phyloP scores from a whole-genome alignment of 1,284 basidiomycete genomes.

The Puccinia polysora region DNA sequence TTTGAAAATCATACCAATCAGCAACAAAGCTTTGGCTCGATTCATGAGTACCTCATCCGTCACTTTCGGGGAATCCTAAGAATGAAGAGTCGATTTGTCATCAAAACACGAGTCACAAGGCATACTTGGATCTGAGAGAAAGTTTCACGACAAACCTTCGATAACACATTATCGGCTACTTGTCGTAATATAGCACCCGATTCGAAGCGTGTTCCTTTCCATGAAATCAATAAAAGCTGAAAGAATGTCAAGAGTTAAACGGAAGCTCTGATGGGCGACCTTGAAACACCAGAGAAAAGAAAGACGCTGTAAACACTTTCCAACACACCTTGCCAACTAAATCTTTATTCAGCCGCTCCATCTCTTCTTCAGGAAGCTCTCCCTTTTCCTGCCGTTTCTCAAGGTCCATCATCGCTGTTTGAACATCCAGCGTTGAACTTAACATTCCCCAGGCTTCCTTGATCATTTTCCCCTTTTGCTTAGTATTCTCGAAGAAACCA shows the following conservation, averaged over 20 bases:
- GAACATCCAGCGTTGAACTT: conserved; percentile 67
- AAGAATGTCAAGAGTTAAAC: neutral
- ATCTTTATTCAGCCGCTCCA: conserved; percentile 79
- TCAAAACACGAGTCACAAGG: neutral
- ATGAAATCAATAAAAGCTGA: conserved; percentile 84
- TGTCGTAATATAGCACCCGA: conserved; percentile 56
- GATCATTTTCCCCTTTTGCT: conserved; percentile 70
- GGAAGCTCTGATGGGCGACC: neutral
- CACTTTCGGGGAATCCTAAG: conserved; percentile 60
- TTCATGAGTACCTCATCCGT: conserved; percentile 67
- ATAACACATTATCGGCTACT: conserved; percentile 44
- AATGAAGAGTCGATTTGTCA: neutral
- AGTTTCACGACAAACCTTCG: conserved; percentile 8
- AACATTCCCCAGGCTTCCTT: conserved; percentile 93
- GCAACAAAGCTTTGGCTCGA: conserved; percentile 77
- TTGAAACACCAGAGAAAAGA: neutral
- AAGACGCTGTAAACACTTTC: neutral
- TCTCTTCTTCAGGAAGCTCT: conserved; percentile 59
- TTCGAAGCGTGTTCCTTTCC: conserved; percentile 89
- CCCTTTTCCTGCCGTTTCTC: conserved; percentile 58
- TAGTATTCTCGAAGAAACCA: conserved; percentile 87
- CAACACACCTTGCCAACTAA: conserved; percentile 76
- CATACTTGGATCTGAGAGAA: neutral
- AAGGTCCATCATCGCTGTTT: conserved; percentile 70
- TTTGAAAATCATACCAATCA: conserved; percentile 82